Evolutionary conservation across 208 protist species (phyloP).

Genomic region (Acanthamoeba culbertsoni): DNA sequence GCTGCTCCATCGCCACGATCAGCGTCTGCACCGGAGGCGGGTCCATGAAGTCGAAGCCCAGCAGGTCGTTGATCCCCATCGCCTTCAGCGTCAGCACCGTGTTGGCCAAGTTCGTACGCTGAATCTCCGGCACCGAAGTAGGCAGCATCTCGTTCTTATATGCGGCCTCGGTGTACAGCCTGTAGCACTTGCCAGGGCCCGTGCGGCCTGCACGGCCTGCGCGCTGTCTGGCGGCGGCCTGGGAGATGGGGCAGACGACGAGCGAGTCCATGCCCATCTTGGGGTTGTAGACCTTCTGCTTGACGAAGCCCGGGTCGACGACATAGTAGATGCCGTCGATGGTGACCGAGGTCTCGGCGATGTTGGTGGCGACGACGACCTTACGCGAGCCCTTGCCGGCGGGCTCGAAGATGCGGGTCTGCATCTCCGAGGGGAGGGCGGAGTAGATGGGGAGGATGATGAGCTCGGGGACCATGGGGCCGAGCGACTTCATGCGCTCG

Average conservation of each 20-base stretch:
- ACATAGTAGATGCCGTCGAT: conserved; percentile 99
- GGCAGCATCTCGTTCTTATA: conserved; percentile 66
- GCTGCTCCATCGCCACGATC: conserved; percentile 94
- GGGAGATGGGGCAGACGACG: conserved; percentile 69
- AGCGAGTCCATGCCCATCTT: conserved; percentile 69
- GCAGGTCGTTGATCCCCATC: conserved; percentile 86
- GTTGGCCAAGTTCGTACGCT: conserved; percentile 80
- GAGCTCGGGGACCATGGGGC: conserved; percentile 84
- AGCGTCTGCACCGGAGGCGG: conserved; percentile 86
- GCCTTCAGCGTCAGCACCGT: conserved; percentile 86
- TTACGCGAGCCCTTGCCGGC: conserved; percentile 78
- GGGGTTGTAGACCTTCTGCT: conserved; percentile 80
- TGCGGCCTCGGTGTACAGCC: conserved; percentile 82
- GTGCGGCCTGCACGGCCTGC: conserved; percentile 83
- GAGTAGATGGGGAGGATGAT: conserved; percentile 97
- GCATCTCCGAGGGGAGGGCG: conserved; percentile 95
- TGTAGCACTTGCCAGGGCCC: conserved; percentile 78
- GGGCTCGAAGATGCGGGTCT: conserved; percentile 98
- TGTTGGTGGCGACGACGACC: conserved; percentile 98
- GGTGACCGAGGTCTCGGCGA: conserved; percentile 99
- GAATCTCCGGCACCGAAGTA: conserved; percentile 85
- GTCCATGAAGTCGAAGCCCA: conserved; percentile 87
- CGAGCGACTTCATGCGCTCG: conserved; percentile 88
- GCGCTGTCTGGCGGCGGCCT: conserved; percentile 81
- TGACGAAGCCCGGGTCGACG: conserved; percentile 86